Evolutionary conservation across 1,139 yeast species (phyloP), one percentile per base, ranked within the genome.

Genomic region (Taphrina confusa): DNA sequence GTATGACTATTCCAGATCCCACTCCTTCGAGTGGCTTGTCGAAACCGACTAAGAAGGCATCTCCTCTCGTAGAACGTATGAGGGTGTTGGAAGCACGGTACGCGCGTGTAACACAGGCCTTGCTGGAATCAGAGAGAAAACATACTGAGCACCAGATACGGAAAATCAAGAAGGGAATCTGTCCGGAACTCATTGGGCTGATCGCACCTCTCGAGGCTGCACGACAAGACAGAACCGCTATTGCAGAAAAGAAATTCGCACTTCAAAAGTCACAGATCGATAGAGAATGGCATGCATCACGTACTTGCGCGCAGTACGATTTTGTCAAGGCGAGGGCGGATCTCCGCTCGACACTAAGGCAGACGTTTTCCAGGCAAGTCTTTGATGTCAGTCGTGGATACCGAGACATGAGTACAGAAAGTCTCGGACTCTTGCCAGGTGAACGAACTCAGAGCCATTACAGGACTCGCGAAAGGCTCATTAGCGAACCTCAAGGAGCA

Each of bases 261-360:
- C 49, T 54, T 16, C 34, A 34, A 16, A 42, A 25, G 16, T 25
- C 27, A 16, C 58, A 54, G 31, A 51, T 34, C 5, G 58, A 54
- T 34, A 31, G 23, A 18, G 44, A 22, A 11, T 54, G 58, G 58
- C 51, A 44, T 12, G 50, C 58, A 18, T 27, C 23, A 31, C 12
- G 42, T 28, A 34, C 37, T 8, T 31, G 44, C 25, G 58, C 58
- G 11, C 58, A 54, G n/a, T 33, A 31, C 11, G 45, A 45, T 14
- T 54, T 42, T 44, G 42, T 42, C 44, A 44, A 25, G 31, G 23
- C 31, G 11, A 22, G 58, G 8, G 50, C 49, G 2, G 58, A 54
- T 5, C 11, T 44, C 30, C 30, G 58, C 16, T 16, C 31, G 30
- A 20, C 25, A 6, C 20, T 34, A 3, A 50, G 51, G 4, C 58